Evolutionary conservation across 164 flowering plant species (phyloP), one percentile per base, ranked within the genome.

Genomic region (Malania oleifera): DNA sequence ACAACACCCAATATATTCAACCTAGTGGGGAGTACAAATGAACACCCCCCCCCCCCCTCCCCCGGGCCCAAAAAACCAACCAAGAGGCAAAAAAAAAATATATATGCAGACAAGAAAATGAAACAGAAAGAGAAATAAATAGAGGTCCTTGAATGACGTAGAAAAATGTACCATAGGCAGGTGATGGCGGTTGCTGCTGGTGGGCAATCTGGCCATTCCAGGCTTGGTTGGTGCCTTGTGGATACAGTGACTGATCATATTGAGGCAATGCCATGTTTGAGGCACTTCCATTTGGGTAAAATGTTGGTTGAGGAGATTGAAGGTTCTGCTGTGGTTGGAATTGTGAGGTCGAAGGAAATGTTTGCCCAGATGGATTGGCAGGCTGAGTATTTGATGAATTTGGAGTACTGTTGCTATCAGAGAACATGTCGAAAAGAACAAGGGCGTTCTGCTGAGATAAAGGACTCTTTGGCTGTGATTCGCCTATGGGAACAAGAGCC

Each of bases 401-500:
- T 4, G 77, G 50, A n/a, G 63, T 45, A 54, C 45, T 74, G 65
- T 59, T 73, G 37, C 53, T 65, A 50, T 66, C 70, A 26, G 87
- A 60, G 64, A 75, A 84, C 80, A 87, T 76, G 70, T 89, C 96
- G 19, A 81, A 68, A 40, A 85, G 95, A 59, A 82, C 91, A 26
- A 92, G 82, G 41, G 82, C 80, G 61, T 84, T 84, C 31, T 80
- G 74, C 70, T 85, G 75, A 19, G 85, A 67, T 20, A 59, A 56
- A 46, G 90, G 75, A 66, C 68, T 71, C 10, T 73, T 34, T 28
- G 89, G 66, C 59, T 82, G 85, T 22, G 81, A 75, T 52, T 74
- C 80, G 28, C 77, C 79, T 22, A 81, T 71, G 38, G 99, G 86
- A 75, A 93, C 97, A 63, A 93, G 82, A 50, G 97, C 97, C 57